A percentile compares a stretch with the other conserved stretches of the same genome.
Evolutionary conservation across 768 basidiomycete genomes (phyloP).

Genomic region (Calocybe indica): DNA sequence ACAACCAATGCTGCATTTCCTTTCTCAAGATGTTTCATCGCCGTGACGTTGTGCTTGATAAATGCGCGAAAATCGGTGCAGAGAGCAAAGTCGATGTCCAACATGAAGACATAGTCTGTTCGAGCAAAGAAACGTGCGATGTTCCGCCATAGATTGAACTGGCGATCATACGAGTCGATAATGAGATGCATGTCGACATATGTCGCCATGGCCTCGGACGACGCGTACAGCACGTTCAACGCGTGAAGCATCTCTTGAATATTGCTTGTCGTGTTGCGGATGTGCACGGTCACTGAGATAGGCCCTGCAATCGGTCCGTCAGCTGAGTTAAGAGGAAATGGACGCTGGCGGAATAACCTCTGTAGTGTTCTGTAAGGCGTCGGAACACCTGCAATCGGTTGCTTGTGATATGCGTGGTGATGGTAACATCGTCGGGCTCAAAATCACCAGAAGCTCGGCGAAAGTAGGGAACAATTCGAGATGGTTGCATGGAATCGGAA

Average conservation of each 20-base stretch:
- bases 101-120: slow-evolving; percentile 84
- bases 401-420: slow-evolving; percentile 80
- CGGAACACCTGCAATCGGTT: slow-evolving; percentile 71
- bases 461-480: slow-evolving; percentile 76
- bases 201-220: slow-evolving; percentile 56
- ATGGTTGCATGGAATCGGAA: slow-evolving; percentile 62
- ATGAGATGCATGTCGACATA: slow-evolving; percentile 86
- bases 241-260: slow-evolving; percentile 49
- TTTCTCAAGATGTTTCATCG: slow-evolving; percentile 41
- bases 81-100: slow-evolving; percentile 83
- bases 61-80: slow-evolving; percentile 74
- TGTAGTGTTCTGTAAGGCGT: slow-evolving; percentile 69
- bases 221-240: slow-evolving; percentile 61
- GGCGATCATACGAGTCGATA: slow-evolving; percentile 72
- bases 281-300: slow-evolving; percentile 79
- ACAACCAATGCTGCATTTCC: slow-evolving; percentile 73
- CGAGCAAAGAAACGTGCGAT: slow-evolving; percentile 78
- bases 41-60: slow-evolving; percentile 37
- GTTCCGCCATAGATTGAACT: slow-evolving; percentile 90
- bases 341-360: slow-evolving; percentile 37
- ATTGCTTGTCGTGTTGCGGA: slow-evolving; percentile 45
- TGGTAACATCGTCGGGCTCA: slow-evolving; percentile 66
- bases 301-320: slow-evolving; percentile 44
- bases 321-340: neutral
- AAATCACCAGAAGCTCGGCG: slow-evolving; percentile 58